Evolutionary conservation across 129 eudicot species (phyloP).

Genomic region (Flaveria sonorensis): DNA sequence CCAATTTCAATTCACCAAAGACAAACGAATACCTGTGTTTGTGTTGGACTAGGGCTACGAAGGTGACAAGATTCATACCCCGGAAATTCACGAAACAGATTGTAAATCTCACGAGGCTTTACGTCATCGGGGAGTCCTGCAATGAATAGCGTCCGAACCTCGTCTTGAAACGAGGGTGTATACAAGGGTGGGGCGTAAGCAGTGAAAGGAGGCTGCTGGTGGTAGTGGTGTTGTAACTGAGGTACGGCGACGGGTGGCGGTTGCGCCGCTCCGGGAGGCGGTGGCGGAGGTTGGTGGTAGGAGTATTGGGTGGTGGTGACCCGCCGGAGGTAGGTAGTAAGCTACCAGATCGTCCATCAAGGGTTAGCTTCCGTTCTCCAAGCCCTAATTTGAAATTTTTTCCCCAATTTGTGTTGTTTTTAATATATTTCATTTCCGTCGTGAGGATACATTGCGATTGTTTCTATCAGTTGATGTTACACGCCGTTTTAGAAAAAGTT

Average conservation of each 20-base stretch:
- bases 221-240: slow-evolving; percentile 39
- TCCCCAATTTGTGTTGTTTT: slow-evolving; percentile 11
- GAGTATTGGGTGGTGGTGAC: slow-evolving; percentile 35
- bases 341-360: slow-evolving; percentile 69
- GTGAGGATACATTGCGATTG: background rate
- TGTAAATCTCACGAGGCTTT: slow-evolving; percentile 81
- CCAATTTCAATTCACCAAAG: background rate
- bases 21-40: slow-evolving; percentile 50
- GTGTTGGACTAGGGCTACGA: slow-evolving; percentile 54
- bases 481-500: no score
- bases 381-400: slow-evolving; percentile 35
- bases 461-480: background rate
- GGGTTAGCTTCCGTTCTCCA: slow-evolving; percentile 4
- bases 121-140: slow-evolving; percentile 96
- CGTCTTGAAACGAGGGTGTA: slow-evolving; percentile 46
- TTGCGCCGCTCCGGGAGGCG: slow-evolving; percentile 54
- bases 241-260: slow-evolving; percentile 42
- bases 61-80: slow-evolving; percentile 89
- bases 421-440: background rate
- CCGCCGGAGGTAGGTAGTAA: slow-evolving; percentile 70
- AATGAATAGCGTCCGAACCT: slow-evolving; percentile 82
- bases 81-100: slow-evolving; percentile 79
- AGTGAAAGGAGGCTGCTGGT: slow-evolving; percentile 41
- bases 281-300: slow-evolving; percentile 55
- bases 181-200: slow-evolving; percentile 50